Evolutionary conservation across 208 protist genomes (phyloP), one percentile per base, ranked within the genome.

Genomic region (Wallacemonas sp.): DNA sequence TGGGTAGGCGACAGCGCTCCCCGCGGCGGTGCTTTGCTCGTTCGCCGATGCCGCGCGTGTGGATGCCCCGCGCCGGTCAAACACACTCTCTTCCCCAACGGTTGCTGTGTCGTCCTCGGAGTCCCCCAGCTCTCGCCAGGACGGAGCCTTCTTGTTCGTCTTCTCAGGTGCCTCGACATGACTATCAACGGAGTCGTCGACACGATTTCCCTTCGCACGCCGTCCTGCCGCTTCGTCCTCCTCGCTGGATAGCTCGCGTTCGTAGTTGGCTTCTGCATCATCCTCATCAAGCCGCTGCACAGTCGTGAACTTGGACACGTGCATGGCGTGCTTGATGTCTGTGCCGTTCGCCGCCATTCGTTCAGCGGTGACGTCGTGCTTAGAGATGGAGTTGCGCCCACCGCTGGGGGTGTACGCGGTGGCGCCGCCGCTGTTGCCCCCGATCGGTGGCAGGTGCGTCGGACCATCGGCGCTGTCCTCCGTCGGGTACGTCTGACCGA

Each of bases 291-390:
- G 17, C n/a, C 57, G 32, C 27, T 45, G 37, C 33, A 74, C 68
- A 12, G 58, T 61, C 15, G 68, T 74, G 13, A 74, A 34, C 41
- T 68, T 74, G 4, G 68, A 68, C 0, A 63, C 53, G 44, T 74
- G 68, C 26, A 74, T 24, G 2, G 62, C 30, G 15, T 50, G 34
- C 50, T 38, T 57, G 4, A 57, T 32, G 30, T 57, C 24, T 26
- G 50, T 19, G 13, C 50, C 50, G 29, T 32, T 0, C 13, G 50
- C 50, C 10, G 50, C 50, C 24, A 57, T 13, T 8, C 50, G 50
- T 19, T 34, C 50, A 3, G 50, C 50, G n/a, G 50, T 57, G 29
- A 57, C 29, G 50, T 57, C 50, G 13, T 57, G 50, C 50, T 57
- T 57, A 9, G 50, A n/a, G 30, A 57, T 34, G 9, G 39, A 44